Base-by-base conservation (phyloP, 495 filamentous ascomycete species). In the Platismatia glauca region DNA sequence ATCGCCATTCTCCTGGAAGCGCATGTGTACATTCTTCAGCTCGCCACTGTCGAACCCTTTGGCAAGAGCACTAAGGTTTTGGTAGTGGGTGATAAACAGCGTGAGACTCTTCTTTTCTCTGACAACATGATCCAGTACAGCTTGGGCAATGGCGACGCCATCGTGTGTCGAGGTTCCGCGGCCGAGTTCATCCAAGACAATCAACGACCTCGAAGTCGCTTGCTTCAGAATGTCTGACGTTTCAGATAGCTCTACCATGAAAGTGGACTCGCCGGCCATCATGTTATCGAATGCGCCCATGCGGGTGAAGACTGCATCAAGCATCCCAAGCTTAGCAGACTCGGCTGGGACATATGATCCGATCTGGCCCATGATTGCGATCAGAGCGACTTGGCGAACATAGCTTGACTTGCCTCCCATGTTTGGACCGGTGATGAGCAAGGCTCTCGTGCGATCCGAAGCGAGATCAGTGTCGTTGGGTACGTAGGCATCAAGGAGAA, bases 231-330 rank as follows among this genome's bases (percentile, higher is more conserved):
- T 97, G 61, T 91, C 84, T 1, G 88, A 84, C 1, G 94, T 97
- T 71, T 97, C 94, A 46, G 83, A 88, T 0, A 99, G 83, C 69
- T 99, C 94, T 56, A 97, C 92, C 92, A 96, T 96, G 77, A 99
- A 99, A 1, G 94, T 99, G 27, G 82, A 87, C 72, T 99, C 95
- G 62, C 91, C 91, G 0, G 89, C 89, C 71, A 99, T 87, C 78
- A 99, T 89, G 74, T 96, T 97, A 73, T 99, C 94, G 68, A 88
- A 89, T 9, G 95, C 94, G 50, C 94, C 94, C 93, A 97, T 97
- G 58, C 94, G 86, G 0, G 94, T 97, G 74, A 92, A 90, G 27
- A 99, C 91, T 0, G 90, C 90, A 70, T 97, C 94, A 16, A 93
- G 76, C 66, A 96, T 84, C 31, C 91, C 92, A 0, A 99, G 82